Base-by-base conservation (phyloP, 2,329 filamentous ascomycete species). In the Curvularia eragrostidis region DNA sequence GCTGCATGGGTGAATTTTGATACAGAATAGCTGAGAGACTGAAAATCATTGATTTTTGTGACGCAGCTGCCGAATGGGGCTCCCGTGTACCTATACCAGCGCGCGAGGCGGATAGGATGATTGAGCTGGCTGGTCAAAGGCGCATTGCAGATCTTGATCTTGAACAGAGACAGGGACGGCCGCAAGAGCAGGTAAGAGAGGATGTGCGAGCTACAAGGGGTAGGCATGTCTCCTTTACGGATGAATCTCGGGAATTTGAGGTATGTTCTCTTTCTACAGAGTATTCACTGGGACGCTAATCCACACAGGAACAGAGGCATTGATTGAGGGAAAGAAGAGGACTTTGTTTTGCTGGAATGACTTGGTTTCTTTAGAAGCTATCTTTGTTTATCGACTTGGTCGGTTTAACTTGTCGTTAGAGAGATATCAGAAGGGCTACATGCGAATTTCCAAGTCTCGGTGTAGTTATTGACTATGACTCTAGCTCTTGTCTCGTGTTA, bases 31-130 rank as follows among this genome's bases (percentile, higher is more conserved):
- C n/a, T 4, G 57, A 70, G 9, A 49, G 59, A 6, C 3, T 48
- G 6, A 59, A 63, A 1, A 63, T 71, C 2, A 61, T 71, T 18
- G 54, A 73, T 21, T 73, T 73, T 23, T 63, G 57, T 9, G 69
- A 73, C 18, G 63, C 70, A 7, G 70, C 70, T 2, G 41, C 48
- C 8, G 70, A 73, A 46, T 73, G 70, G 70, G 70, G 70, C 0
- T 71, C 69, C 0, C 56, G 52, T 1, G 64, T 73, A 2, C 63
- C 58, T n/a, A 52, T 73, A 3, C 69, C 68, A 13, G 59, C 54
- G 3, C 26, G 48, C 1, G 66, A 73, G 18, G 59, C 61, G 12
- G 32, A 61, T 8, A 51, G 61, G 3, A 68, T 72, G 62, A 47
- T 68, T 12, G 61, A 57, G 12, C 23, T 71, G 28, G 66, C 66